Conservation (phyloP, 805 yeast species). For the Brettanomyces custersianus region DNA sequence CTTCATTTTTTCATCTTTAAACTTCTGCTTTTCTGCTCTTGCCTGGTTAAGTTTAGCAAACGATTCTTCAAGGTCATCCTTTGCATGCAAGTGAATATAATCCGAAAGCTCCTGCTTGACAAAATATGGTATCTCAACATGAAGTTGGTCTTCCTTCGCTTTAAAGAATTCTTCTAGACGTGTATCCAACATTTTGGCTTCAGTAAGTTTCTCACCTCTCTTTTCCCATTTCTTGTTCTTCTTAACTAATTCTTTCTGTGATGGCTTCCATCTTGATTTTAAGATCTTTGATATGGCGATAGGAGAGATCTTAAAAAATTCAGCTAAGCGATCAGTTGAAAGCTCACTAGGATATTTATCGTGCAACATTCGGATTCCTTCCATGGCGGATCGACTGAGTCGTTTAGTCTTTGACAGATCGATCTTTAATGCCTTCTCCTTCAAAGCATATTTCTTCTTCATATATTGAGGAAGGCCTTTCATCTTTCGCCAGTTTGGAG, state of each 20-base stretch:
- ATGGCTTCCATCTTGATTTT: constrained; percentile 70
- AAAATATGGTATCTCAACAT: constrained; percentile 22
- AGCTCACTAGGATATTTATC: constrained; percentile 47
- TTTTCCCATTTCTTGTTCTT: constrained; percentile 44
- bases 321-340: constrained; percentile 49
- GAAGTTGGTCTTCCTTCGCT: constrained; percentile 19
- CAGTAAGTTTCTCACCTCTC: constrained; percentile 30
- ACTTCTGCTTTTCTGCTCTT: constrained; percentile 12
- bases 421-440: constrained; percentile 48
- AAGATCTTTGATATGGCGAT: constrained; percentile 76
- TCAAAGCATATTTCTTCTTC: constrained; percentile 54
- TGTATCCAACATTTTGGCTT: constrained; percentile 15
- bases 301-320: constrained; percentile 63
- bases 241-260: constrained; percentile 38
- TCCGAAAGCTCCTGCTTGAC: constrained; percentile 19
- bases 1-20: constrained; percentile 6
- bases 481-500: constrained; percentile 36
- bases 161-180: constrained; percentile 20
- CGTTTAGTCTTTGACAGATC: constrained; percentile 63
- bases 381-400: constrained; percentile 62
- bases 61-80: constrained; percentile 14
- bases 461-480: constrained; percentile 55
- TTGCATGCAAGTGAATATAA: constrained; percentile 16
- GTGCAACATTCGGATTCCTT: constrained; percentile 50
- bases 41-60: constrained; percentile 17